Evolutionary conservation across 371 early-diverging fungal genomes (phyloP), one percentile per base, ranked within the genome.

Genomic region (Antonospora locustae): DNA sequence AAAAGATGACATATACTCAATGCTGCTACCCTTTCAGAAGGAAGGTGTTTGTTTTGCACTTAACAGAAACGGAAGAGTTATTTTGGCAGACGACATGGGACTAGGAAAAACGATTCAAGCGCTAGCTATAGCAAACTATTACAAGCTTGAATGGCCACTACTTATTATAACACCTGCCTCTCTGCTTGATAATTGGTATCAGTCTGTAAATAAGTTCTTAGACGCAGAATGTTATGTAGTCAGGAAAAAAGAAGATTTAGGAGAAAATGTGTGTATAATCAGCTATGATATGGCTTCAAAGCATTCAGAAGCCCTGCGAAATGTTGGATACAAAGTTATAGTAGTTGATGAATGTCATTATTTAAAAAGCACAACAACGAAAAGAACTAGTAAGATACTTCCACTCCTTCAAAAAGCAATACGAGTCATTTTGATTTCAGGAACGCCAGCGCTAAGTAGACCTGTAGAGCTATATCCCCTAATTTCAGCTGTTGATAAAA

Each of bases 381-480:
- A 78, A 66, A 59, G 81, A 36, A 74, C 78, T 7, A 67, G 66
- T 37, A 55, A 29, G 30, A 54, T 80, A 19, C 22, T 72, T 14
- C 79, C 80, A 9, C 20, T 82, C 14, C 30, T 81, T 7, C 55
- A 76, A 56, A 56, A 63, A 2, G 45, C 75, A 3, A 43, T 56
- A 3, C 48, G 74, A 4, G 73, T 70, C 0, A 54, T 84, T 4
- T 39, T 72, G 20, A 32, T 67, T n/a, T 71, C 68, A 39, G 82
- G 81, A 2, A 80, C 80, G 14, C 80, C 82, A 5, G 76, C 78
- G 1, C 61, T 78, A 9, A 76, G 78, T 23, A 69, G 78, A 39
- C 81, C 83, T 1, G 37, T 75, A 0, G 82, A 82, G 47, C 63
- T 84, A 3, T 83, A 61, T 55, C 58, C 80, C 5, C 78, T 78